Conservation (phyloP, 345 rosid genomes). For the Salix udensis region DNA sequence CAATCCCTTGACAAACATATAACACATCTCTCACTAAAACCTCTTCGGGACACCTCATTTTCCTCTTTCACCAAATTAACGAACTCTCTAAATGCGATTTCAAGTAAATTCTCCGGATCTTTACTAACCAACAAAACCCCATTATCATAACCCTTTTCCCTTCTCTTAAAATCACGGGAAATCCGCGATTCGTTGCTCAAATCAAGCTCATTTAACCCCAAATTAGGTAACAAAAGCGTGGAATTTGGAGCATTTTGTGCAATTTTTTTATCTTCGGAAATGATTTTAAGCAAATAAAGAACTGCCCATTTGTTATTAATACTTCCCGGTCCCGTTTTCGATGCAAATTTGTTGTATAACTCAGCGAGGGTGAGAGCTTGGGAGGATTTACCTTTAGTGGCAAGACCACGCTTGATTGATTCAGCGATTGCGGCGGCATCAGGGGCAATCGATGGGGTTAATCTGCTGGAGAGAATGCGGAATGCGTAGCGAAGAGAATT, state of each 20-base stretch:
- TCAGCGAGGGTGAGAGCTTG: conserved; percentile 84
- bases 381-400: conserved; percentile 81
- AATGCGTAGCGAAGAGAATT: conserved; percentile 67
- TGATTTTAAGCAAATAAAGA: conserved; percentile 68
- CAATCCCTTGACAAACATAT: conserved; percentile 91
- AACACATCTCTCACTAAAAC: conserved; percentile 82
- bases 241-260: conserved; percentile 39
- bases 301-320: conserved; percentile 91
- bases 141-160: conserved; percentile 49
- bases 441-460: conserved; percentile 69
- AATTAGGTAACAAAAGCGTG: conserved; percentile 53
- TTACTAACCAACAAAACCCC: conserved; percentile 70
- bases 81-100: conserved; percentile 76
- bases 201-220: conserved; percentile 35
- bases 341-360: conserved; percentile 73
- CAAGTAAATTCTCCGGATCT: conserved; percentile 75
- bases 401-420: conserved; percentile 91
- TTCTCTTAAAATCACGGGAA: conserved; percentile 25
- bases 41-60: conserved; percentile 82
- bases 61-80: conserved; percentile 68
- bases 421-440: conserved; percentile 83
- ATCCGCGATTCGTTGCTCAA: conserved; percentile 29
- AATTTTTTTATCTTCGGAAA: conserved; percentile 62
- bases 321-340: conserved; percentile 82
- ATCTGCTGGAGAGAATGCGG: conserved; percentile 86